These are phyloP conservation scores for Aspergillus novofumigatus DNA, from an alignment of 2,329 filamentous ascomycete species.

Conservation along the genomic window DNA sequence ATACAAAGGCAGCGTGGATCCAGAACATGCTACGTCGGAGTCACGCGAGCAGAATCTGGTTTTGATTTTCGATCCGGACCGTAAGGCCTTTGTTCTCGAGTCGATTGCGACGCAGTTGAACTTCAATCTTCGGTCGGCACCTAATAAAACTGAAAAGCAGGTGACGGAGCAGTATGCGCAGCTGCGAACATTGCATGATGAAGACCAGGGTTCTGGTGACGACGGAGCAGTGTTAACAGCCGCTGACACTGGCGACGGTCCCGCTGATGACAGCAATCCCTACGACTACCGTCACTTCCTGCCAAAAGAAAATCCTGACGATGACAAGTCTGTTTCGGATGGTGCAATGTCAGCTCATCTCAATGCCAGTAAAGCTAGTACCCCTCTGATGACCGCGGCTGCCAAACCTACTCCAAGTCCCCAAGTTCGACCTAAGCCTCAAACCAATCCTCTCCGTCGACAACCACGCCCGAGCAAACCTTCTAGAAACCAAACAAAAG, in stretches of 20 bases:
- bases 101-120: slow-evolving; percentile 75
- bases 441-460: slow-evolving; percentile 32
- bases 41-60: slow-evolving; percentile 37
- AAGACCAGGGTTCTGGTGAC: slow-evolving; percentile 33
- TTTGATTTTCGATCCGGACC: slow-evolving; percentile 70
- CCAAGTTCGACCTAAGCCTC: slow-evolving; percentile 24
- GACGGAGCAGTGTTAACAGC: slow-evolving; percentile 27
- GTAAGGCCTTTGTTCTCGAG: slow-evolving; percentile 77
- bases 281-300: slow-evolving; percentile 50
- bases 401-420: slow-evolving; percentile 24
- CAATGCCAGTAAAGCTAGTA: slow-evolving; percentile 29
- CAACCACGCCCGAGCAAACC: slow-evolving; percentile 20
- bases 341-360: slow-evolving; percentile 32
- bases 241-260: slow-evolving; percentile 41
- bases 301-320: slow-evolving; percentile 35
- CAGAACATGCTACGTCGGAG: slow-evolving; percentile 24
- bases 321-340: slow-evolving; percentile 31
- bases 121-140: slow-evolving; percentile 75
- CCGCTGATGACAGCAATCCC: slow-evolving; percentile 43
- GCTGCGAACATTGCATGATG: slow-evolving; percentile 44
- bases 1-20: slow-evolving; percentile 40
- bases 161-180: slow-evolving; percentile 66
- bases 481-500: slow-evolving; percentile 14
- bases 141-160: slow-evolving; percentile 60
- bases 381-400: slow-evolving; percentile 29